phyloP scores from a whole-genome alignment of 352 stramenopile species.

The Phytophthora citrophthora region DNA sequence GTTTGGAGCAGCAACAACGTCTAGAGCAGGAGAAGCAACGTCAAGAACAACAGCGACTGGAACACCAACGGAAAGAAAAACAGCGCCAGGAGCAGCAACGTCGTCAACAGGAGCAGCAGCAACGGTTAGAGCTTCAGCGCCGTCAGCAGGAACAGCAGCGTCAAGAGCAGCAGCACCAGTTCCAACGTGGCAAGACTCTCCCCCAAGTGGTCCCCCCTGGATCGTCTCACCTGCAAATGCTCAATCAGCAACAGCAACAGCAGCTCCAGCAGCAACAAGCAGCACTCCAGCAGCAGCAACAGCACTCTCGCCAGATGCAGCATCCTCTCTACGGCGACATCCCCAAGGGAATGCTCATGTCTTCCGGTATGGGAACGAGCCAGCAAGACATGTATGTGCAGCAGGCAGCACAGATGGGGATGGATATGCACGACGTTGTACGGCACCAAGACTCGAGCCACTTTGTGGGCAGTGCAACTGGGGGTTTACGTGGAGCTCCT shows the following conservation, averaged over 20 bases:
- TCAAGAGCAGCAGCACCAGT: conserved; percentile 44
- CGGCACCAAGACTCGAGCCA: conserved; percentile 51
- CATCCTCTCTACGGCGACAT: conserved; percentile 66
- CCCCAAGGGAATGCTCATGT: conserved; percentile 57
- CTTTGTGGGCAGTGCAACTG: conserved; percentile 28
- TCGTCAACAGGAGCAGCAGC: conserved; percentile 33
- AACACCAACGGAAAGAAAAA: conserved; percentile 25
- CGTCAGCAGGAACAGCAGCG: conserved; percentile 37
- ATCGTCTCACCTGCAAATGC: conserved; percentile 55
- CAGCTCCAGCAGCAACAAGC: conserved; percentile 54
- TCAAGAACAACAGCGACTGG: conserved; percentile 25
- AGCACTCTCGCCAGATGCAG: conserved; percentile 48
- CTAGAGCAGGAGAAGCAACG: conserved; percentile 30
- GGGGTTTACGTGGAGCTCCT: conserved; percentile 24
- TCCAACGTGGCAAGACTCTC: conserved; percentile 44
- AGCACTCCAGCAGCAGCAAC: conserved; percentile 45
- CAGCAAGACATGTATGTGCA: conserved; percentile 64
- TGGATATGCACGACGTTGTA: conserved; percentile 65
- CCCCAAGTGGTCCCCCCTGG: conserved; percentile 38
- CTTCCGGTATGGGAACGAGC: conserved; percentile 36
- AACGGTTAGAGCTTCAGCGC: conserved; percentile 29
- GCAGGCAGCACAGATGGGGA: conserved; percentile 56
- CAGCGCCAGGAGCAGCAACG: conserved; percentile 31
- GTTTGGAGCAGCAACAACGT: conserved; percentile 23
- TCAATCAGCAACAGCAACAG: conserved; percentile 55